These are phyloP conservation scores for Tephrocybe sp. DNA, from an alignment of 768 basidiomycete genomes.

Conservation along the genomic window DNA sequence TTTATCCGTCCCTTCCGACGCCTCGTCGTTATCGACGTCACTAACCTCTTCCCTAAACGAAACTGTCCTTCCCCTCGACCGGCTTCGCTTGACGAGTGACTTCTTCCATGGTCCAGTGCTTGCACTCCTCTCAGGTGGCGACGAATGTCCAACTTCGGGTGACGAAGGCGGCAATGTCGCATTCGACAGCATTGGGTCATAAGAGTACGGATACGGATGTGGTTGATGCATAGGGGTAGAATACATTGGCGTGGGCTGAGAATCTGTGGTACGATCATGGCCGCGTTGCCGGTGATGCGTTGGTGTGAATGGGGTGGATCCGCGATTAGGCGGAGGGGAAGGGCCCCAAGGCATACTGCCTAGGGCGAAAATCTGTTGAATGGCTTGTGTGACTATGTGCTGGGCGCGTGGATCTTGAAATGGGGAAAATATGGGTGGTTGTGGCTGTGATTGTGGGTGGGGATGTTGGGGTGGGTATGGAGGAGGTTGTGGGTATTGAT, in stretches of 20 bases:
- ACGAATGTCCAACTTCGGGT: slow-evolving; percentile 32
- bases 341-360: slow-evolving; percentile 22
- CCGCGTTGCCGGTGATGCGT: slow-evolving; percentile 26
- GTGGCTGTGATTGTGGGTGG: slow-evolving; percentile 6
- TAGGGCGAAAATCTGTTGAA: slow-evolving; percentile 40
- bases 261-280: slow-evolving; percentile 17
- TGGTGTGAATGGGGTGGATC: slow-evolving; percentile 26
- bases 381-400: slow-evolving; percentile 39
- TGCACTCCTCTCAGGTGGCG: slow-evolving; percentile 32
- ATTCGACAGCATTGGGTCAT: slow-evolving; percentile 43
- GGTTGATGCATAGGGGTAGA: slow-evolving; percentile 37
- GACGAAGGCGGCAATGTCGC: slow-evolving; percentile 54
- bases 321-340: slow-evolving; percentile 17
- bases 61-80: slow-evolving; percentile 52
- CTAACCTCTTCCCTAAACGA: slow-evolving; percentile 46
- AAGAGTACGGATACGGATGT: slow-evolving; percentile 36
- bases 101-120: slow-evolving; percentile 24
- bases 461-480: slow-evolving; percentile 18
- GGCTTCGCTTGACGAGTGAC: slow-evolving; percentile 45
- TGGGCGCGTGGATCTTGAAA: slow-evolving; percentile 40
- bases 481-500: slow-evolving; percentile 23
- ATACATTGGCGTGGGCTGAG: slow-evolving; percentile 21
- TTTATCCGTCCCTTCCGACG: not conserved
- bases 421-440: slow-evolving; percentile 27
- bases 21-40: slow-evolving; percentile 4